These are phyloP conservation scores for Aphanomyces stellatus DNA, from an alignment of 352 stramenopile species.

Conservation along the genomic window DNA sequence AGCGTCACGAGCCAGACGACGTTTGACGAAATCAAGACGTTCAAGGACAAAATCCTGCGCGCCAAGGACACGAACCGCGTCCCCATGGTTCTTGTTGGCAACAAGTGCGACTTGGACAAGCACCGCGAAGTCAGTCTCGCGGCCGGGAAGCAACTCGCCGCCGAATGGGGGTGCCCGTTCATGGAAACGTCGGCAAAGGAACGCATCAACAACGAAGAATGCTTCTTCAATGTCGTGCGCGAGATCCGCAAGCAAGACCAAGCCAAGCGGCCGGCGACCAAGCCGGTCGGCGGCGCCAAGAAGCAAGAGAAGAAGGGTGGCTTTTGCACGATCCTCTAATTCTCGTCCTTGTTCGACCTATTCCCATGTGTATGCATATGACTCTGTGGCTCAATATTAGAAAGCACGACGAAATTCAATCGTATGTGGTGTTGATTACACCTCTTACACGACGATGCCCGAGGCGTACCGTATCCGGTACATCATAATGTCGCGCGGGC, in stretches of 20 bases:
- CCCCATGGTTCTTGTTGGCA: constrained; percentile 83
- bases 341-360: neutral
- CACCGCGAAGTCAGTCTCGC: constrained; percentile 59
- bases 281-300: constrained; percentile 26
- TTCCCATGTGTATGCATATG: neutral
- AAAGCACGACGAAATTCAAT: constrained; percentile 9
- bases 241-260: constrained; percentile 78
- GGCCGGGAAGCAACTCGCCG: constrained; percentile 58
- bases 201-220: constrained; percentile 85
- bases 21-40: constrained; percentile 83
- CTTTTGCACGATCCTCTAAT: constrained; percentile 41
- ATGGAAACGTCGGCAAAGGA: constrained; percentile 86
- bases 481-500: constrained; percentile 57
- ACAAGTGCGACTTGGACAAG: constrained; percentile 79
- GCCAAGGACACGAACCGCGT: constrained; percentile 84
- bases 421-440: neutral
- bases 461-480: constrained; percentile 66
- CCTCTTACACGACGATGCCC: constrained; percentile 27
- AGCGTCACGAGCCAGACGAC: constrained; percentile 83
- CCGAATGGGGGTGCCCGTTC: constrained; percentile 73
- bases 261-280: constrained; percentile 29
- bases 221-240: constrained; percentile 83
- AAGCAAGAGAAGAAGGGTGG: constrained; percentile 56
- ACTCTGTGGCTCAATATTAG: constrained; percentile 7
- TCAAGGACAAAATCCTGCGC: constrained; percentile 87